Evolutionary conservation across 176 grass and related monocot species (phyloP).

Genomic region (Cenchrus purpureus): DNA sequence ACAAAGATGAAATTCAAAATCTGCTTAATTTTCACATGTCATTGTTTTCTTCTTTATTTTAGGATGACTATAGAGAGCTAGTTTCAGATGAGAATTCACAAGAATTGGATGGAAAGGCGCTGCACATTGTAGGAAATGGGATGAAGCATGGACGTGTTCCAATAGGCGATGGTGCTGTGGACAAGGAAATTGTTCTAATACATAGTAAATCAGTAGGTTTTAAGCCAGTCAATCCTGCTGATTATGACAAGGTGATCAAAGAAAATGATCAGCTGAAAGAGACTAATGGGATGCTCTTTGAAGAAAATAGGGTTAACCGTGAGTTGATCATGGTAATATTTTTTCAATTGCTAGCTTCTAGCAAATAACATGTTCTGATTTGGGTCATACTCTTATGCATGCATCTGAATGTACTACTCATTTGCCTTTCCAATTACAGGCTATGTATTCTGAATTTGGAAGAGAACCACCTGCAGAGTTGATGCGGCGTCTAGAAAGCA

Average conservation of each 20-base stretch:
- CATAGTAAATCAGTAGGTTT: not conserved
- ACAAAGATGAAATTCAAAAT: too few relatives aligned
- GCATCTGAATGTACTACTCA: too few relatives aligned
- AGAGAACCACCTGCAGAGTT: not conserved
- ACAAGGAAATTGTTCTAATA: not conserved
- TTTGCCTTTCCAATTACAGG: not conserved
- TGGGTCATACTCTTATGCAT: too few relatives aligned
- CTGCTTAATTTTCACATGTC: not conserved
- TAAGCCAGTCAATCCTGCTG: not conserved
- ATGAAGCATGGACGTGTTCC: not conserved
- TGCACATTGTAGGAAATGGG: not conserved
- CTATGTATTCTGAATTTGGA: not conserved
- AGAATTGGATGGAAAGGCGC: not conserved
- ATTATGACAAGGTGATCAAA: not conserved
- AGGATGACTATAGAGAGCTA: not conserved
- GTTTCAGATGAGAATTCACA: constrained; percentile 8
- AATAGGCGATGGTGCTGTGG: not conserved
- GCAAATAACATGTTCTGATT: not conserved
- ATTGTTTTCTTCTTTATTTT: not conserved
- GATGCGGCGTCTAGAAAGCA: not conserved
- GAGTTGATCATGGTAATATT: not conserved
- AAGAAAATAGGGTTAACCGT: not conserved
- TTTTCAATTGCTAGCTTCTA: not conserved
- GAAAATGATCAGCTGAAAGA: too few relatives aligned
- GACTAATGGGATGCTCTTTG: too few relatives aligned